phyloP scores from a whole-genome alignment of 2,329 filamentous ascomycete genomes.

The Colletotrichum lupini region DNA sequence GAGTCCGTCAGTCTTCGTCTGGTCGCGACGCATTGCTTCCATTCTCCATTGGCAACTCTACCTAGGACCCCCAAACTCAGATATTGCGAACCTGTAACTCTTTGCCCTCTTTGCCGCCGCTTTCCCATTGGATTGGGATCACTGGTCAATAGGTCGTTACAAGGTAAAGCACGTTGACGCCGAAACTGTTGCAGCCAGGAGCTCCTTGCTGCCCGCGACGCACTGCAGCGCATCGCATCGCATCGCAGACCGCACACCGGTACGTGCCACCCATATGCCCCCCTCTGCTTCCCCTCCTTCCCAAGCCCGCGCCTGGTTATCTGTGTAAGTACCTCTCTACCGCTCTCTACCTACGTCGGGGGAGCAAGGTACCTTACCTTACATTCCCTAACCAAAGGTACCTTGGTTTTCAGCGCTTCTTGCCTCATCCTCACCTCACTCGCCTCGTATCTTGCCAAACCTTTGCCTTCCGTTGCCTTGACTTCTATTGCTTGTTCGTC shows the following conservation, averaged over 20 bases:
- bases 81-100: background rate
- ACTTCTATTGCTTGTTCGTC: too few species aligned
- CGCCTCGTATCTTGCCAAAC: background rate
- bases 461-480: background rate
- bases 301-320: background rate
- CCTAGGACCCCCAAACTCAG: too few species aligned
- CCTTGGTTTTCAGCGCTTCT: too few species aligned
- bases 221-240: slow-evolving; percentile 25
- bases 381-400: too few species aligned
- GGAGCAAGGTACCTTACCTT: too few species aligned
- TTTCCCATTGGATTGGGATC: slow-evolving; percentile 11
- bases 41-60: background rate
- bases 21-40: background rate
- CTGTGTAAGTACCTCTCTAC: background rate
- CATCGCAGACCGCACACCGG: slow-evolving; percentile 23
- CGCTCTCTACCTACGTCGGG: too few species aligned
- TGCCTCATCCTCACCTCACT: background rate
- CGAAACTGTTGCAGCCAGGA: slow-evolving; percentile 42
- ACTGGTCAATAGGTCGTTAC: background rate
- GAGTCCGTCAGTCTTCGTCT: background rate
- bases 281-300: background rate
- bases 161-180: slow-evolving; percentile 39
- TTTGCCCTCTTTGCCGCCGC: slow-evolving; percentile 9
- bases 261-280: slow-evolving; percentile 23
- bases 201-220: slow-evolving; percentile 37